phyloP scores from a whole-genome alignment of 306 rosid species.

The Prunus persica region DNA sequence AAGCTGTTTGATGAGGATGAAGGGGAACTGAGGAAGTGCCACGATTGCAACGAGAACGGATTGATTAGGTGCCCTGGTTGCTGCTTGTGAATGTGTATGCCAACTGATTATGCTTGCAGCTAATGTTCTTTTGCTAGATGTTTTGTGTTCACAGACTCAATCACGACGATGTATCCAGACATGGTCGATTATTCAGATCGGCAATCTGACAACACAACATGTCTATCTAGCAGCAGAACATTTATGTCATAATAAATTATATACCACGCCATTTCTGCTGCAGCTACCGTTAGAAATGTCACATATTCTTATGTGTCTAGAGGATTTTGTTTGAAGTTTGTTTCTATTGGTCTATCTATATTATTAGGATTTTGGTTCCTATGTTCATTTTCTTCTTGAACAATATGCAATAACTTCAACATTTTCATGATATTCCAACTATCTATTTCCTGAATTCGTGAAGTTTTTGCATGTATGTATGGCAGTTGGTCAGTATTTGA shows the following conservation, averaged over 20 bases:
- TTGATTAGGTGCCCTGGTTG: conserved; percentile 70
- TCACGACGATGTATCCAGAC: too few species aligned
- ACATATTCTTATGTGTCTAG: neutral
- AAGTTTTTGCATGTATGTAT: too few species aligned
- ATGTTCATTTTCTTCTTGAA: conserved; percentile 24
- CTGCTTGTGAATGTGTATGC: conserved; percentile 32
- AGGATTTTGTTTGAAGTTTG: conserved; percentile 18
- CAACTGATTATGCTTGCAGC: too few species aligned
- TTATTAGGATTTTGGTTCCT: neutral
- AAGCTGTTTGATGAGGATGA: conserved; percentile 60
- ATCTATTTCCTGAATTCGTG: neutral
- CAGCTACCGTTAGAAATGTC: neutral
- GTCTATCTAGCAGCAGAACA: too few species aligned
- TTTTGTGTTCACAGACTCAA: too few species aligned
- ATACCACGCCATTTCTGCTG: too few species aligned
- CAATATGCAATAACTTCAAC: conserved; percentile 27
- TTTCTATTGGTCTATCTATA: neutral
- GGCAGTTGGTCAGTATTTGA: too few species aligned
- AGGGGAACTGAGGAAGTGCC: conserved; percentile 58
- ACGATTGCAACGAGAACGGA: conserved; percentile 77
- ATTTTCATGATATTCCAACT: neutral
- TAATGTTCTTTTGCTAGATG: neutral
- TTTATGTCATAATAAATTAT: too few species aligned
- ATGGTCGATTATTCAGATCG: too few species aligned
- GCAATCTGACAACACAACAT: too few species aligned